Percentiles rank a stretch among this genome's conserved stretches.
phyloP scores from a whole-genome alignment of 2,329 filamentous ascomycete species.

The Fonsecaea pedrosoi region DNA sequence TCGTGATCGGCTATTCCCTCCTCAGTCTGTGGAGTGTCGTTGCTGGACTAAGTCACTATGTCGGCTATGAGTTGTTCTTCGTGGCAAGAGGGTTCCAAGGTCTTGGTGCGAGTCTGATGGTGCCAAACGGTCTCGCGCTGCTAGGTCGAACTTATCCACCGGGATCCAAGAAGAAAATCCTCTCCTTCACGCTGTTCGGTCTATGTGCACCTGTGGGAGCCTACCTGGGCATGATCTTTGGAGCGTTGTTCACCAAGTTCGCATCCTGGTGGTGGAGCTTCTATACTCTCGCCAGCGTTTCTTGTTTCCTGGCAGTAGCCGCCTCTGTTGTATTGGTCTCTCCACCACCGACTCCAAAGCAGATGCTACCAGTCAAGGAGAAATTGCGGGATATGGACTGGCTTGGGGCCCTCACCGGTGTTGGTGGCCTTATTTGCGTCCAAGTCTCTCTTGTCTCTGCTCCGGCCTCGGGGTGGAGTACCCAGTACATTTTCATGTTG shows the following conservation, averaged over 20 bases:
- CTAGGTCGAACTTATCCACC: slow-evolving; percentile 62
- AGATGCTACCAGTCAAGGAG: slow-evolving; percentile 37
- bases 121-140: slow-evolving; percentile 69
- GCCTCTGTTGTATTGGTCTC: slow-evolving; percentile 48
- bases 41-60: slow-evolving; percentile 49
- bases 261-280: slow-evolving; percentile 57
- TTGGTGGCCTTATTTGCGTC: slow-evolving; percentile 63
- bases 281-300: slow-evolving; percentile 49
- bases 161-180: slow-evolving; percentile 59
- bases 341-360: slow-evolving; percentile 38
- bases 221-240: slow-evolving; percentile 45
- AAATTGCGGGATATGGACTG: slow-evolving; percentile 47
- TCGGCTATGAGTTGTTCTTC: slow-evolving; percentile 46
- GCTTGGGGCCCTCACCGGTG: slow-evolving; percentile 49
- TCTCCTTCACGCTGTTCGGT: slow-evolving; percentile 60
- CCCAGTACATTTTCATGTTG: slow-evolving; percentile 58
- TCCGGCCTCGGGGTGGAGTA: slow-evolving; percentile 61
- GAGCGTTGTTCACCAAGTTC: slow-evolving; percentile 39
- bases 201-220: slow-evolving; percentile 52
- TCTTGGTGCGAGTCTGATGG: slow-evolving; percentile 62
- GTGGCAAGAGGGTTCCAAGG: slow-evolving; percentile 51
- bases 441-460: slow-evolving; percentile 70
- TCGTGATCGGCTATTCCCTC: slow-evolving; percentile 50
- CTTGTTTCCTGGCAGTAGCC: slow-evolving; percentile 44
- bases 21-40: slow-evolving; percentile 51